These are phyloP conservation scores for Kodamaea leandrae DNA, from an alignment of 805 yeast species.

Conservation along the genomic window DNA sequence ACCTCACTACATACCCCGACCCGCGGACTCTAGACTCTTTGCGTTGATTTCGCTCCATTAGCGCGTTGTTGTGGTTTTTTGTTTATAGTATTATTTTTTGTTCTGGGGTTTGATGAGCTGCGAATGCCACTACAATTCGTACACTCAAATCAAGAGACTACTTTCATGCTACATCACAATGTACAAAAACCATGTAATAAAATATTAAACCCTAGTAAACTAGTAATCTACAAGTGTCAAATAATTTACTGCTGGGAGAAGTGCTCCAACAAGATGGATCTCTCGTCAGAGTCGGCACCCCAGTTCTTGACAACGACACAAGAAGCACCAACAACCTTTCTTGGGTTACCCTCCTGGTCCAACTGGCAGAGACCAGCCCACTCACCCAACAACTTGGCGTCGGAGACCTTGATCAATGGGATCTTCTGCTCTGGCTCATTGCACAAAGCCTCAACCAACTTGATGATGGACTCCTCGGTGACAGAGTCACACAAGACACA, in stretches of 20 bases:
- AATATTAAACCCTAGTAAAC: constrained; percentile 2
- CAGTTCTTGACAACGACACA: constrained; percentile 99
- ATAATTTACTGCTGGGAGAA: constrained; percentile 77
- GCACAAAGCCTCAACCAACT: constrained; percentile 98
- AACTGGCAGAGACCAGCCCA: constrained; percentile 99
- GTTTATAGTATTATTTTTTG: not conserved
- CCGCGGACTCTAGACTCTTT: constrained; percentile 39
- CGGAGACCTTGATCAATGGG: constrained; percentile 98
- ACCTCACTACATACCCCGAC: constrained; percentile 36
- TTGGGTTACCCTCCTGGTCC: constrained; percentile 99
- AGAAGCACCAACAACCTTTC: constrained; percentile 99
- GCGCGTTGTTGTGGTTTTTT: constrained; percentile 1
- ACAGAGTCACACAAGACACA: constrained; percentile 97
- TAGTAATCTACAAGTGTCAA: constrained; percentile 7
- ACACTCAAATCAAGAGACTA: not conserved
- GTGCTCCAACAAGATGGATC: constrained; percentile 93
- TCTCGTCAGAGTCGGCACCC: constrained; percentile 99
- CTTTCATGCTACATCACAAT: not conserved
- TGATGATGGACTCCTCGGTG: constrained; percentile 94
- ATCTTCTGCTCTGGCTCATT: constrained; percentile 95
- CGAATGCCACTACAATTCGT: not conserved
- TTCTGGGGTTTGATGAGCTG: constrained; percentile 1
- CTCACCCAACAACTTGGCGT: constrained; percentile 99
- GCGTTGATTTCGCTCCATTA: constrained; percentile 17
- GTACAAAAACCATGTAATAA: constrained; percentile 7